Evolutionary conservation across 2,329 filamentous ascomycete species (phyloP).

Genomic region (Pyricularia pennisetigena): DNA sequence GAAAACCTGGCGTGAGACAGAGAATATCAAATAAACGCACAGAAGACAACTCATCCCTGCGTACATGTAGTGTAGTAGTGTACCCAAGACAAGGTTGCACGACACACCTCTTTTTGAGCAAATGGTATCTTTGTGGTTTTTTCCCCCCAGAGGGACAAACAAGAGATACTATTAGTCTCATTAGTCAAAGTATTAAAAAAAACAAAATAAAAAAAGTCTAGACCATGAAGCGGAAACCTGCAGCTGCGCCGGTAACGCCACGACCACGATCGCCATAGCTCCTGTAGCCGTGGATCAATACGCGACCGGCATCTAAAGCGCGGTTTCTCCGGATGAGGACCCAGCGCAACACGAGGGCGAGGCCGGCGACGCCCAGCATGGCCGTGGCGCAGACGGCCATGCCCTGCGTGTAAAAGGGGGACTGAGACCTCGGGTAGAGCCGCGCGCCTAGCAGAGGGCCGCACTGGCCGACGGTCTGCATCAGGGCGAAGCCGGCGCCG

Average conservation of each 20-base stretch:
- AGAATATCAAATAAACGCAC: not conserved
- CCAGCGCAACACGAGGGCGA: constrained; percentile 44
- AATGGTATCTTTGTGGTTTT: too few species aligned
- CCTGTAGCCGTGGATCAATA: constrained; percentile 14
- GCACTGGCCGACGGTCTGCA: constrained; percentile 75
- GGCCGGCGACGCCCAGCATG: constrained; percentile 49
- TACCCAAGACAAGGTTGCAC: too few species aligned
- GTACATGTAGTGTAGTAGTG: too few species aligned
- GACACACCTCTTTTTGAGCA: too few species aligned
- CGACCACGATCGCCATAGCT: constrained; percentile 22
- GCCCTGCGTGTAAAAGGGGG: constrained; percentile 51
- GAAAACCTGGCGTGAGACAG: not conserved
- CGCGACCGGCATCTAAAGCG: constrained; percentile 23
- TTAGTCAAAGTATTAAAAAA: too few species aligned
- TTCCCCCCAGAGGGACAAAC: too few species aligned
- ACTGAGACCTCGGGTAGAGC: constrained; percentile 51
- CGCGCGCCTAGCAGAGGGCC: constrained; percentile 63
- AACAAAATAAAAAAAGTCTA: not conserved
- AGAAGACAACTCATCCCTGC: too few species aligned
- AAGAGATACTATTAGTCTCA: too few species aligned
- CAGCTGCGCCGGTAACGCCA: constrained; percentile 16
- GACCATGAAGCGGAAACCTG: not conserved
- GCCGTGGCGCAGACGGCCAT: constrained; percentile 54
- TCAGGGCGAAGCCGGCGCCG: constrained; percentile 59
- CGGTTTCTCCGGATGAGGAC: constrained; percentile 42